Base-by-base conservation (phyloP, 306 rosid genomes). In the Quercus agrifolia region DNA sequence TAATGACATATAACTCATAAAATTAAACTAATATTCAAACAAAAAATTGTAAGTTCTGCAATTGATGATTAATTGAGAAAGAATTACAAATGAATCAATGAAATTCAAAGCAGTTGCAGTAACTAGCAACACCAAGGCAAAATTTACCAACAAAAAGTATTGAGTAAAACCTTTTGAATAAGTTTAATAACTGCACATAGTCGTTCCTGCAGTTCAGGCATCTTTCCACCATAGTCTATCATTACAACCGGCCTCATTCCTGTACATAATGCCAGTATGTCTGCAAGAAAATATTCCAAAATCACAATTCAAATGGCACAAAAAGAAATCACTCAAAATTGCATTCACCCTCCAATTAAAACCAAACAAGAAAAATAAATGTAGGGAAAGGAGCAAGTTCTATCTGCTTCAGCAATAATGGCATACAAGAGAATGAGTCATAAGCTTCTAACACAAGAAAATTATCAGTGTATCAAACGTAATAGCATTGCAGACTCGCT, bases 171-270 rank as follows among this genome's bases (percentile, higher is more conserved):
- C 94, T 84, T 85, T 35, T 81, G 97, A 72, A 79, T 35, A 0
- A 71, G 79, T 63, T 90, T 76, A 15, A 94, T 75, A 75, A 94
- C 90, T 31, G 88, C 52, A 70, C 90, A 85, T 25, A 94, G 89
- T 31, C 88, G 86, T 72, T 92, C 85, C 70, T 88, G 97, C 21
- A 94, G 83, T 66, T 89, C 91, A 62, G 97, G 97, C 96, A 94
- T 82, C 85, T 82, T 90, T 84, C 97, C 97, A 6, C 97, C 98
- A 61, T 92, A 94, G 78, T 94, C 98, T 20, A 94, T 54, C 98
- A 92, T 87, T 1, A 94, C 88, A 51, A 89, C 92, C 4, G 96
- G 83, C 83, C 97, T 88, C 97, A 94, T 88, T 84, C 91, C 87
- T 1, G 98, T 89, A 28, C 77, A 85, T 54, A 94, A 83, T 3